Percentiles rank a stretch among this genome's conserved stretches.
Conservation (phyloP, 305 asterid genomes). For the Fraxinus angustifolia region DNA sequence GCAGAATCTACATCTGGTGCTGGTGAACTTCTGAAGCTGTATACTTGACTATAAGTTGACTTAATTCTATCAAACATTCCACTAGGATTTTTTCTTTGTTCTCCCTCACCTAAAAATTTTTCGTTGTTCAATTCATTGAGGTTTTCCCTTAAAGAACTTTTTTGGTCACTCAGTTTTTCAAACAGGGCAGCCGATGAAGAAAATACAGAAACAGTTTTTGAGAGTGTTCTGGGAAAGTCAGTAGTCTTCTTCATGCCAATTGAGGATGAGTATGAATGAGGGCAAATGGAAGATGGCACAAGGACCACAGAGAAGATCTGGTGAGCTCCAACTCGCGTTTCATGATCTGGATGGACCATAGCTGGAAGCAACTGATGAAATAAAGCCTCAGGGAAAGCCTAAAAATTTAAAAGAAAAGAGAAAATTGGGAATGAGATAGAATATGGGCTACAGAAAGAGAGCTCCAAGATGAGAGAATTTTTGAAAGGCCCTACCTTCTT, state of each 20-base stretch:
- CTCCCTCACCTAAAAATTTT: conserved; percentile 35
- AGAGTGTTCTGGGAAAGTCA: conserved; percentile 71
- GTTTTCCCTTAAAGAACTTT: conserved; percentile 36
- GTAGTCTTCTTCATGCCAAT: conserved; percentile 41
- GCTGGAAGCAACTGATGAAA: conserved; percentile 97
- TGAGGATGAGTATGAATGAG: conserved; percentile 38
- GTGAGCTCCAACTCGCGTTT: conserved; percentile 93
- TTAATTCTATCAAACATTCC: conserved; percentile 72
- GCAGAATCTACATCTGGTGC: conserved; percentile 36
- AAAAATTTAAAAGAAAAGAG: not conserved
- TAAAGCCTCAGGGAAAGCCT: conserved; percentile 98
- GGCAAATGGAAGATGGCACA: conserved; percentile 89
- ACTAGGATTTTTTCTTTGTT: conserved; percentile 39
- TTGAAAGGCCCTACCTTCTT: conserved; percentile 47
- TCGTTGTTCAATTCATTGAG: conserved; percentile 29
- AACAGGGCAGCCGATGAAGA: conserved; percentile 97
- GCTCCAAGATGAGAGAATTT: not conserved
- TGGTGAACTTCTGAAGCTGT: conserved; percentile 59
- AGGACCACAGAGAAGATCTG: conserved; percentile 91
- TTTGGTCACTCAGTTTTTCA: conserved; percentile 66
- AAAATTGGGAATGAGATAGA: not conserved
- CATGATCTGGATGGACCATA: conserved; percentile 93
- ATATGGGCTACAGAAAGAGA: not conserved
- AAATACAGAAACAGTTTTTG: conserved; percentile 90
- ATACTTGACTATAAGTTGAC: conserved; percentile 74